Conservation (phyloP, 202 grass and related monocot species). For the Cymbopogon flexuosus region DNA sequence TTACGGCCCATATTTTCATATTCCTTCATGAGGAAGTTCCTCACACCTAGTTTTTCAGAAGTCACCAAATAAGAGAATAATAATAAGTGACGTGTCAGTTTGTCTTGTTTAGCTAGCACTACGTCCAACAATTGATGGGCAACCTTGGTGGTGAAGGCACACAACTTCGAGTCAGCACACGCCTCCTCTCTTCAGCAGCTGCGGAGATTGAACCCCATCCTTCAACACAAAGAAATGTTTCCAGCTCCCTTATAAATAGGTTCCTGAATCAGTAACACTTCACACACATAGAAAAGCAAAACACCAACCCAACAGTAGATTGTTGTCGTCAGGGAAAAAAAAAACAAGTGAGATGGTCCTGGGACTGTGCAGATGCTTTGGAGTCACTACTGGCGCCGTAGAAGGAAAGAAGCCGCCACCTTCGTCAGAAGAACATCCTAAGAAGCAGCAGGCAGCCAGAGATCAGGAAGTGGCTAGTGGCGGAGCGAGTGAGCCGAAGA, state of each 20-base stretch:
- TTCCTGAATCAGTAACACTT: not conserved
- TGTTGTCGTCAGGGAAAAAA: not conserved
- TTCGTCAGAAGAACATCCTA: not conserved
- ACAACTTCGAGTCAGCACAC: no score
- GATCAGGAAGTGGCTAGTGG: not conserved
- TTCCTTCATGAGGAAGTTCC: slow-evolving; percentile 4
- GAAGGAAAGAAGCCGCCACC: not conserved
- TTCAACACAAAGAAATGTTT: not conserved
- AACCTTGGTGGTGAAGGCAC: not conserved
- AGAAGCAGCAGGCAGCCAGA: not conserved
- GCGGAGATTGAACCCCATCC: not conserved
- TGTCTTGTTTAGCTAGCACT: no score
- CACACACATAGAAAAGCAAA: not conserved
- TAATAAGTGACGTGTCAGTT: not conserved
- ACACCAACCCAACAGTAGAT: not conserved
- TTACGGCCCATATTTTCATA: not conserved
- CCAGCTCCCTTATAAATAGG: not conserved
- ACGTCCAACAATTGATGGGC: not conserved
- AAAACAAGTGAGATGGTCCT: not conserved
- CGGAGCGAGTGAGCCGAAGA: not conserved
- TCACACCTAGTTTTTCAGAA: not conserved
- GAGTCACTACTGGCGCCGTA: not conserved
- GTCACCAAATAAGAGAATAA: not conserved
- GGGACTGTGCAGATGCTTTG: slow-evolving; percentile 19
- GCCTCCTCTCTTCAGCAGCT: not conserved